Conservation (phyloP, 306 rosid species). For the Malus sylvestris region DNA sequence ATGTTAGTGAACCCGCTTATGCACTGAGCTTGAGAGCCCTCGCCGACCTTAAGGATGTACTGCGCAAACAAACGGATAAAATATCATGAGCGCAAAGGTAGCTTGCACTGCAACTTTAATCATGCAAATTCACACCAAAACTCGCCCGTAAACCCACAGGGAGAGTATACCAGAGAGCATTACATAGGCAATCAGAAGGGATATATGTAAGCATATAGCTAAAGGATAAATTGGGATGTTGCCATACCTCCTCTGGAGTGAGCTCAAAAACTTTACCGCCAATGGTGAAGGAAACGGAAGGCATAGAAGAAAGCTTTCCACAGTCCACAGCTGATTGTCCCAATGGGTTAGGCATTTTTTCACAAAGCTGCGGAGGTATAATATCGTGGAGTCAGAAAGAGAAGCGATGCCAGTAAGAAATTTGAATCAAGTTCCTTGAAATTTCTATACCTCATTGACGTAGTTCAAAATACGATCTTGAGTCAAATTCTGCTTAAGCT, state of each 20-base stretch:
- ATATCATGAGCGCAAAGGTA: neutral
- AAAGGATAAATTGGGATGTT: constrained; percentile 9
- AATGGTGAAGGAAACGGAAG: constrained; percentile 69
- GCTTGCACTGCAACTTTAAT: neutral
- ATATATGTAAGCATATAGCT: neutral
- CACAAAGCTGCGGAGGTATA: constrained; percentile 64
- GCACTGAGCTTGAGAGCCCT: constrained; percentile 76
- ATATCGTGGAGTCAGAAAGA: constrained; percentile 17
- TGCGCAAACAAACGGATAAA: constrained; percentile 35
- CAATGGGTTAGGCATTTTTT: constrained; percentile 55
- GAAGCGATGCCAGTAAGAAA: constrained; percentile 1
- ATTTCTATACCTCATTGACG: constrained; percentile 44
- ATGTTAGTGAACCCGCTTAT: constrained; percentile 72
- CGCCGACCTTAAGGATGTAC: constrained; percentile 72
- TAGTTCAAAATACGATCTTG: constrained; percentile 47
- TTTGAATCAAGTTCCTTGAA: neutral
- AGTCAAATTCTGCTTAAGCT: constrained; percentile 66
- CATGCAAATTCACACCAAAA: neutral
- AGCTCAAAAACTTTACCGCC: constrained; percentile 64
- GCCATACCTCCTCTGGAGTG: constrained; percentile 54
- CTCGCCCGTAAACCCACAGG: neutral
- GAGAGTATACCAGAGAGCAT: neutral
- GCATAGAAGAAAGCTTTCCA: constrained; percentile 53
- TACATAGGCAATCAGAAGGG: neutral
- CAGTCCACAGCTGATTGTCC: constrained; percentile 74